phyloP scores from a whole-genome alignment of 2,329 filamentous ascomycete species.

The Exophiala calicioides region DNA sequence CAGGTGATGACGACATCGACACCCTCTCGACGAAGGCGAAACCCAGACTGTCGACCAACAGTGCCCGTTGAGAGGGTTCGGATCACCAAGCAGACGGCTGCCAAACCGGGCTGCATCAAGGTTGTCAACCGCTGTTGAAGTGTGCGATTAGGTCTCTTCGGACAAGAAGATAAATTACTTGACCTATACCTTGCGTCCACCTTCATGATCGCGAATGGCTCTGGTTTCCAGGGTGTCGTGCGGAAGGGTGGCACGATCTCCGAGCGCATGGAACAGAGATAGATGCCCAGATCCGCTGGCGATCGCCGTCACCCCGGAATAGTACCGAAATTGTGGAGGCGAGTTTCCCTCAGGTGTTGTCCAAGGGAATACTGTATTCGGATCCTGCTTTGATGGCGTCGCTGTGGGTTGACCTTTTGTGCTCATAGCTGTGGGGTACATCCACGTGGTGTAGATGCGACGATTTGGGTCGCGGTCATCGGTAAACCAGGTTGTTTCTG shows the following conservation, averaged over 20 bases:
- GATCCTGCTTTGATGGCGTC: conserved; percentile 1
- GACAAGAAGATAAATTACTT: neutral
- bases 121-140: neutral
- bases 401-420: neutral
- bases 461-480: neutral
- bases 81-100: neutral
- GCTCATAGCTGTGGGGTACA: neutral
- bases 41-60: neutral
- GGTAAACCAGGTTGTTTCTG: neutral
- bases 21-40: neutral
- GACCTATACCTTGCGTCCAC: neutral
- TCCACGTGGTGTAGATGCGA: neutral
- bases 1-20: neutral
- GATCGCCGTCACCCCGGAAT: neutral
- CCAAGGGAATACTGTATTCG: neutral
- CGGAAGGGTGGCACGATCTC: neutral
- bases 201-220: neutral
- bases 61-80: neutral
- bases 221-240: neutral
- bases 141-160: neutral
- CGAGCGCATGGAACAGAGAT: neutral
- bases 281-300: neutral
- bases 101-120: neutral
- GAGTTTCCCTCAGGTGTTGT: neutral
- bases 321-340: conserved; percentile 1